These are phyloP conservation scores for Streptanthus diversifolius DNA, from an alignment of 345 rosid species.

Conservation along the genomic window DNA sequence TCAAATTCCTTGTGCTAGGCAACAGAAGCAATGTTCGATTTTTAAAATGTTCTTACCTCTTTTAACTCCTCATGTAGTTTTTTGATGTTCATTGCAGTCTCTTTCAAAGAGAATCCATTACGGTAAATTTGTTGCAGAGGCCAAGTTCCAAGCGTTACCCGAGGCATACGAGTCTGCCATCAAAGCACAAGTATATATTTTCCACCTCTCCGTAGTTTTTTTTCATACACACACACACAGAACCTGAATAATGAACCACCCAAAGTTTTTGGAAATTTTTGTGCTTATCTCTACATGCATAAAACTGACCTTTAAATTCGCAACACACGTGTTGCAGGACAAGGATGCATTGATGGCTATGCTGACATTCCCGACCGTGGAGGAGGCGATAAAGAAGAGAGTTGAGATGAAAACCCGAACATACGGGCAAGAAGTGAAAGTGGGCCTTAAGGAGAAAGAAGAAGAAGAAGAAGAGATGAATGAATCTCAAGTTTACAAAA, in stretches of 20 bases:
- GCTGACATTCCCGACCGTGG: constrained; percentile 56
- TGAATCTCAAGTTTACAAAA: constrained; percentile 46
- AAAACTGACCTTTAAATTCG: background rate
- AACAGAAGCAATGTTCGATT: background rate
- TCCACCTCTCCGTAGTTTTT: background rate
- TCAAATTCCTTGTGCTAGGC: background rate
- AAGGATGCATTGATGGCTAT: constrained; percentile 43
- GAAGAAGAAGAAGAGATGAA: constrained; percentile 6
- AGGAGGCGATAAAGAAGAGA: constrained; percentile 56
- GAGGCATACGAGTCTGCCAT: constrained; percentile 62
- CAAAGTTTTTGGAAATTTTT: background rate
- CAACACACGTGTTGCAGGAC: constrained; percentile 40
- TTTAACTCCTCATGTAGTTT: background rate
- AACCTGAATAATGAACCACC: background rate
- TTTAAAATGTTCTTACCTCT: background rate
- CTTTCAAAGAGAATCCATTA: constrained; percentile 94
- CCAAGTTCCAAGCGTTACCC: constrained; percentile 71
- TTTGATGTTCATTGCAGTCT: constrained; percentile 43
- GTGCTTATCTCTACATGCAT: background rate
- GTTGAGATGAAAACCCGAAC: constrained; percentile 66
- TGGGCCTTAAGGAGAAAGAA: constrained; percentile 11
- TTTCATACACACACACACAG: background rate
- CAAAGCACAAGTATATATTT: constrained; percentile 43
- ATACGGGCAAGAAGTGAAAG: constrained; percentile 50
- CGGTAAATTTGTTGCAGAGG: constrained; percentile 93